Evolutionary conservation across 345 rosid species (phyloP).

Genomic region (Brassica cretica): DNA sequence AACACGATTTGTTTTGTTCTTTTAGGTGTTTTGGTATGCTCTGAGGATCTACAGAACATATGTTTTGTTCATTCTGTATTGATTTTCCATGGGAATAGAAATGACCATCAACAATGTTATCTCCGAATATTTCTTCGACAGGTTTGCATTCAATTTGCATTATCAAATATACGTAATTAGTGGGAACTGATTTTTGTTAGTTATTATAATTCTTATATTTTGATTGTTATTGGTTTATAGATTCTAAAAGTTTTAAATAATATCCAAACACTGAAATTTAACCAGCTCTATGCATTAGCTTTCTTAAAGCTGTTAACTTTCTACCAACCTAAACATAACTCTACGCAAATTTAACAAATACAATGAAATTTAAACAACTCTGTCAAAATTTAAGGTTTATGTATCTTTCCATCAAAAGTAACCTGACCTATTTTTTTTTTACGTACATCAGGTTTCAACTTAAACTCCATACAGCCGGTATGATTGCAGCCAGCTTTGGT

Average conservation of each 20-base stretch:
- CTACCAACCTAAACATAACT: not conserved
- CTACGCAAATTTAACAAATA: not conserved
- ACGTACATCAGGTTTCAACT: slow-evolving; percentile 44
- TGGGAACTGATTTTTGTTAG: not conserved
- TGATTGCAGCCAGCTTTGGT: slow-evolving; percentile 71
- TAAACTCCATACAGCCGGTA: slow-evolving; percentile 65
- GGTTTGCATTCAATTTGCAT: slow-evolving; percentile 31
- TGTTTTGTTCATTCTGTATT: slow-evolving; percentile 67
- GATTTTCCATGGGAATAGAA: slow-evolving; percentile 72
- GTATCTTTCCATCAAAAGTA: not conserved
- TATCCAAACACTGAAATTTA: no score
- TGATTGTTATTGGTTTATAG: not conserved
- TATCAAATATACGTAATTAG: not conserved
- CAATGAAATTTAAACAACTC: not conserved
- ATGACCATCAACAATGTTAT: slow-evolving; percentile 61
- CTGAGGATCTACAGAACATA: slow-evolving; percentile 67
- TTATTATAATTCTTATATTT: not conserved
- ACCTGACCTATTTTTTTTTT: not conserved
- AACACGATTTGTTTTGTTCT: not conserved
- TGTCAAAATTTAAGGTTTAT: not conserved
- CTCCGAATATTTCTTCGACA: slow-evolving; percentile 62
- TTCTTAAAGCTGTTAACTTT: not conserved
- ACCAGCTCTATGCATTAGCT: not conserved
- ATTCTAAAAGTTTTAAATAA: not conserved
- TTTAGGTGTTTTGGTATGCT: slow-evolving; percentile 64